These are phyloP conservation scores for Nymphaea colorata DNA, from an alignment of 164 flowering plant species.

Conservation along the genomic window DNA sequence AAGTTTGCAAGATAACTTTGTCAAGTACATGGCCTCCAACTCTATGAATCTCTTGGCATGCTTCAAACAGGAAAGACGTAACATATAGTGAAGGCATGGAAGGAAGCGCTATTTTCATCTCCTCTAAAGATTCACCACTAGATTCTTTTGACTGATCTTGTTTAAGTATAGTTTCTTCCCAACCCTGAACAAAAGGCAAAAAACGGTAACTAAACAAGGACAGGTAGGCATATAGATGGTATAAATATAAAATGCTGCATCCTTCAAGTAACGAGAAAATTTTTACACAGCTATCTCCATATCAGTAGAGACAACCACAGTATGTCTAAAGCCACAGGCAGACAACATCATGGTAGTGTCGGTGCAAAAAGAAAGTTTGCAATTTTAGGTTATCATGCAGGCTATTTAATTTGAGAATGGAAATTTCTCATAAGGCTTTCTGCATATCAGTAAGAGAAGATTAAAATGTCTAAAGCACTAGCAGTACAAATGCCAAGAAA, in stretches of 20 bases:
- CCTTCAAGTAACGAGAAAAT: neutral
- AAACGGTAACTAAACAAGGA: neutral
- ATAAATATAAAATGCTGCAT: neutral
- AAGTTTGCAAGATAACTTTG: constrained; percentile 58
- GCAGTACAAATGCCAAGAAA: neutral
- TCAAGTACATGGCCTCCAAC: constrained; percentile 96
- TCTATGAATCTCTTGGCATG: constrained; percentile 87
- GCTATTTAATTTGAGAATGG: neutral
- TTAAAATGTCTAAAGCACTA: neutral
- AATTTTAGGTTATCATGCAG: no score
- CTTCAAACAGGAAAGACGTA: constrained; percentile 61
- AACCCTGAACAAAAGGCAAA: constrained; percentile 43
- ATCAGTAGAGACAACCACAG: neutral
- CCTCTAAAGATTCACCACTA: constrained; percentile 21
- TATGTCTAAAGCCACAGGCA: neutral
- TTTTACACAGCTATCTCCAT: neutral
- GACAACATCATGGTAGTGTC: no score
- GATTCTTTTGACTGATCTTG: constrained; percentile 57
- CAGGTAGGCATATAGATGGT: neutral
- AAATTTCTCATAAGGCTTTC: neutral
- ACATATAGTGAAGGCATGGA: constrained; percentile 87
- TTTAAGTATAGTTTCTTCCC: constrained; percentile 87
- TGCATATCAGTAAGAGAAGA: neutral
- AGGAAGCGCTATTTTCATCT: constrained; percentile 88
- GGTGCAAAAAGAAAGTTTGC: no score